Conservation (phyloP, 2,329 filamentous ascomycete genomes). For the Diaporthe amygdali region DNA sequence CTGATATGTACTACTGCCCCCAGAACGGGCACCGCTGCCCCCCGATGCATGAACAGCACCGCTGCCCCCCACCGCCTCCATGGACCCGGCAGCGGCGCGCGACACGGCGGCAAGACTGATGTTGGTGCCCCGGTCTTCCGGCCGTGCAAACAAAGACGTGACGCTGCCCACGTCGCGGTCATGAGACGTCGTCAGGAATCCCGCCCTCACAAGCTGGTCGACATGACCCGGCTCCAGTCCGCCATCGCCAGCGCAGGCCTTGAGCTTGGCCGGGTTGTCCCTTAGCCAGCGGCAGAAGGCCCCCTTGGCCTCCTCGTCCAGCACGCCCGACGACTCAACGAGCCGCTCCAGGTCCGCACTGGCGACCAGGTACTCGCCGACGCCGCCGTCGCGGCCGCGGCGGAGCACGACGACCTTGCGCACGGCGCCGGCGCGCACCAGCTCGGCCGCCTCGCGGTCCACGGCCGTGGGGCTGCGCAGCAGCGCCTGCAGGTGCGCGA, state of each 20-base stretch:
- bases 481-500: slow-evolving; percentile 70
- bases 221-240: slow-evolving; percentile 51
- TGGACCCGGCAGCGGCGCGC: slow-evolving; percentile 69
- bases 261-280: slow-evolving; percentile 51
- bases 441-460: slow-evolving; percentile 70
- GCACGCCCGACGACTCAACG: slow-evolving; percentile 39
- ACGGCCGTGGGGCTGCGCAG: slow-evolving; percentile 66
- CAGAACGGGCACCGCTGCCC: slow-evolving; percentile 46
- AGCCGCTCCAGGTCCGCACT: slow-evolving; percentile 59
- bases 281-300: slow-evolving; percentile 59
- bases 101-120: slow-evolving; percentile 68
- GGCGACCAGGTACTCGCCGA: slow-evolving; percentile 70
- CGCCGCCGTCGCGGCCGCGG: slow-evolving; percentile 56
- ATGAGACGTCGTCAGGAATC: slow-evolving; percentile 66
- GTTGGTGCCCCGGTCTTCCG: slow-evolving; percentile 60
- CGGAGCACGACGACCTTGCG: slow-evolving; percentile 68
- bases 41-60: slow-evolving; percentile 69
- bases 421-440: slow-evolving; percentile 61
- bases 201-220: slow-evolving; percentile 65
- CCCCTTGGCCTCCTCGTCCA: slow-evolving; percentile 50
- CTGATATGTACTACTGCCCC: slow-evolving; percentile 30
- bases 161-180: slow-evolving; percentile 39
- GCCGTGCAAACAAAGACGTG: slow-evolving; percentile 48
- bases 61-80: slow-evolving; percentile 72
- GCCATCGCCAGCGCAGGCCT: slow-evolving; percentile 28